Percentiles rank a stretch among this genome's conserved stretches.
These are phyloP conservation scores for Pseudogymnoascus sp. DNA, from an alignment of 2,329 filamentous ascomycete genomes.

Conservation along the genomic window DNA sequence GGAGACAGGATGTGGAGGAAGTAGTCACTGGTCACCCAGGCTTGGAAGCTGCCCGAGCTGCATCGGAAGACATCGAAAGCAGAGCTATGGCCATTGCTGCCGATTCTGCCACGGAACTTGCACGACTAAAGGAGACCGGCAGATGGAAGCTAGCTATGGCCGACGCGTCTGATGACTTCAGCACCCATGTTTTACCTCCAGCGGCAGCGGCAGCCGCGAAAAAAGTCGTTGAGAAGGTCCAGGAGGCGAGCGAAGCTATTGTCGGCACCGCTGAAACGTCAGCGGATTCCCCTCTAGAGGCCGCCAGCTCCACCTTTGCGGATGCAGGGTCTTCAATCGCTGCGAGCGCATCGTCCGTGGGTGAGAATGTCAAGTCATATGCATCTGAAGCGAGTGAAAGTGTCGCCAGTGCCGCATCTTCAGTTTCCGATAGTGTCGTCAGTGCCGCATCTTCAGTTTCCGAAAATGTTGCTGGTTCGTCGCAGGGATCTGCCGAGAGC, in stretches of 20 bases:
- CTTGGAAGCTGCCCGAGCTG: constrained; percentile 58
- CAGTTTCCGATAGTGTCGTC: constrained; percentile 19
- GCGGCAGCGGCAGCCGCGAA: constrained; percentile 40
- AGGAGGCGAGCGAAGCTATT: constrained; percentile 22
- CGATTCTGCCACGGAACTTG: constrained; percentile 69
- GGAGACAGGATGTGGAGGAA: constrained; percentile 73
- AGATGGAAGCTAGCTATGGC: constrained; percentile 71
- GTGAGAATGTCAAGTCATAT: constrained; percentile 18
- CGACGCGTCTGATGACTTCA: constrained; percentile 73
- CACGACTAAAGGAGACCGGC: constrained; percentile 72
- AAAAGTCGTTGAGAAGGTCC: constrained; percentile 22
- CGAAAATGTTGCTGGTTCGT: constrained; percentile 15
- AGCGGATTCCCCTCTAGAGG: constrained; percentile 20
- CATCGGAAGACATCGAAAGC: constrained; percentile 62
- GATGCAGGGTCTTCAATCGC: constrained; percentile 16
- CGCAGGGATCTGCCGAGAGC: constrained; percentile 18
- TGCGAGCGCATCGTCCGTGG: constrained; percentile 17
- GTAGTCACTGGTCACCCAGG: constrained; percentile 67
- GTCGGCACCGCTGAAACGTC: constrained; percentile 23
- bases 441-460: constrained; percentile 18
- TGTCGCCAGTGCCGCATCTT: constrained; percentile 19
- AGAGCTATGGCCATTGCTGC: constrained; percentile 74
- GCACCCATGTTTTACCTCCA: constrained; percentile 53
- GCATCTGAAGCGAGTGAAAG: constrained; percentile 16
- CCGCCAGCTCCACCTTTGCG: constrained; percentile 19